Percentiles rank a stretch among this genome's conserved stretches.
phyloP scores from a whole-genome alignment of 257 asterid genomes.

The Gardenia jasminoides region DNA sequence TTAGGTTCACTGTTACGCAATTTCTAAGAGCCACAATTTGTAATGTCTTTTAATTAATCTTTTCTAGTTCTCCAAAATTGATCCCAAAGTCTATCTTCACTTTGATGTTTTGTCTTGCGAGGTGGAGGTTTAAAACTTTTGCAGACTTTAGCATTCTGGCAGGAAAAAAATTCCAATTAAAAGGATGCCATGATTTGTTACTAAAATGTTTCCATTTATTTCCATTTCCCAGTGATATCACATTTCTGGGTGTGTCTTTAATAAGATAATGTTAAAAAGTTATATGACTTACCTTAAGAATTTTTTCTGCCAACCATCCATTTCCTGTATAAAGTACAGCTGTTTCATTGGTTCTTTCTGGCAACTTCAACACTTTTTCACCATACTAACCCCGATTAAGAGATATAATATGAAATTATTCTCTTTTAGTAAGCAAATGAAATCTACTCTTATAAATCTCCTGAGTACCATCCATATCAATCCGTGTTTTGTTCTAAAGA shows the following conservation, averaged over 20 bases:
- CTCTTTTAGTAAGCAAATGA: not conserved
- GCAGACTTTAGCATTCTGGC: not conserved
- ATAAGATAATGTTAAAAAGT: not conserved
- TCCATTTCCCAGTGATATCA: not conserved
- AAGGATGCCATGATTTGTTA: not conserved
- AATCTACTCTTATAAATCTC: not conserved
- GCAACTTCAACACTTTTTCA: constrained; percentile 58
- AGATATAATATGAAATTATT: constrained; percentile 1
- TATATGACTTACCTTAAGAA: constrained; percentile 38
- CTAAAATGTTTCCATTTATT: not conserved
- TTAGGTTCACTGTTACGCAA: not conserved
- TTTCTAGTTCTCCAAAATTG: not conserved
- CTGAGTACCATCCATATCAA: not conserved
- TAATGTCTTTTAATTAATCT: not conserved
- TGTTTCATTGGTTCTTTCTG: constrained; percentile 76
- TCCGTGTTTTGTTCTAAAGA: not conserved
- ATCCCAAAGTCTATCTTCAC: not conserved
- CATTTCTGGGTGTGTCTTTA: no score
- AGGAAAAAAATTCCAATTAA: not conserved
- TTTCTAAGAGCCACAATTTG: not conserved
- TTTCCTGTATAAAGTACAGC: constrained; percentile 76
- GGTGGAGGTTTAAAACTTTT: not conserved
- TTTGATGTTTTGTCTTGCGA: not conserved
- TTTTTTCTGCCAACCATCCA: constrained; percentile 68
- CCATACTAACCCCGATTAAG: constrained; percentile 61